Conservation (phyloP, 345 rosid species). For the Rubroshorea leprosula region DNA sequence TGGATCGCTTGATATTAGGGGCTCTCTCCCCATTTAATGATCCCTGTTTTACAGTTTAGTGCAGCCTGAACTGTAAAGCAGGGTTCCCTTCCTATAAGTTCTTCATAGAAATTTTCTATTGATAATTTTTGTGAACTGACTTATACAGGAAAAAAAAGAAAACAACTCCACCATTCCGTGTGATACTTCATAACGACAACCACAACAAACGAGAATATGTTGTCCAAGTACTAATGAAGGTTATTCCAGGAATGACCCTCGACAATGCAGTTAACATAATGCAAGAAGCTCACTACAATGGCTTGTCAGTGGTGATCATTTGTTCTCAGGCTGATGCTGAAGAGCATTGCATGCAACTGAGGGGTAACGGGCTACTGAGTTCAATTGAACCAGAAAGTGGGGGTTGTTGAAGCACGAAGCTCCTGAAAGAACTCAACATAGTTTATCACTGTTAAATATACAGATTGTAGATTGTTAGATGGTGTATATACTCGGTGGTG, state of each 20-base stretch:
- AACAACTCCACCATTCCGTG: slow-evolving; percentile 75
- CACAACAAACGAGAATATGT: slow-evolving; percentile 86
- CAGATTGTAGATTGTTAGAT: slow-evolving; percentile 16
- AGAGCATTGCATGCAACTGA: slow-evolving; percentile 90
- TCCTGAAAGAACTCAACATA: too few relatives aligned
- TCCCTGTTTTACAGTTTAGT: too few relatives aligned
- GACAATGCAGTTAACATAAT: slow-evolving; percentile 94
- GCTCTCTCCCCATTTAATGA: too few relatives aligned
- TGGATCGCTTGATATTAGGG: too few relatives aligned
- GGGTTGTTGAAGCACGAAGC: slow-evolving; percentile 50
- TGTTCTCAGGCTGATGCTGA: slow-evolving; percentile 94
- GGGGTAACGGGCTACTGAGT: slow-evolving; percentile 91
- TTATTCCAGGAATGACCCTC: slow-evolving; percentile 90
- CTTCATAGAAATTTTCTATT: too few relatives aligned
- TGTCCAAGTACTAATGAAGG: slow-evolving; percentile 94
- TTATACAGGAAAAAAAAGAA: slow-evolving; percentile 70
- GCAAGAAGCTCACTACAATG: slow-evolving; percentile 97
- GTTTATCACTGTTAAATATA: slow-evolving; percentile 13
- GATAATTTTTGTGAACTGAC: background rate
- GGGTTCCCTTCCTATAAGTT: too few relatives aligned
- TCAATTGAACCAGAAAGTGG: slow-evolving; percentile 92
- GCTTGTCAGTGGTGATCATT: slow-evolving; percentile 76
- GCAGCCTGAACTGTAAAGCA: too few relatives aligned
- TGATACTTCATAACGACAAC: slow-evolving; percentile 86
- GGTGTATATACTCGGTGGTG: slow-evolving; percentile 24